Evolutionary conservation across 148 eudicot species (phyloP), one percentile per base, ranked within the genome.

Genomic region (Beta vulgaris): DNA sequence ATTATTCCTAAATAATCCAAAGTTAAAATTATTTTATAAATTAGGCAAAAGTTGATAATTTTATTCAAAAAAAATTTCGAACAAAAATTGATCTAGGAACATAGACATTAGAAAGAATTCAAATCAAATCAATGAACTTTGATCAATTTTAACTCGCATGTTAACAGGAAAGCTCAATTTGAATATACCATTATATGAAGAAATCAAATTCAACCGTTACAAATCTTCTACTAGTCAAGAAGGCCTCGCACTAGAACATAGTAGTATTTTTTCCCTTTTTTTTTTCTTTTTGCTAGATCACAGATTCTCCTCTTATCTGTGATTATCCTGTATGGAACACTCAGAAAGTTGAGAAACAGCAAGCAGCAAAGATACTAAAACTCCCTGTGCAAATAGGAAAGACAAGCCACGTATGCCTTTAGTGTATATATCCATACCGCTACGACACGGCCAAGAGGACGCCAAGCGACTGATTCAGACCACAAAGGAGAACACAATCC

Each of bases 391-490:
- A 63, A 31, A 26, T 29, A 61, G 21, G 37, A 25, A 8, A 26
- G 61, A 54, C 62, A 49, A 44, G 54, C 35, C 11, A 62, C 77
- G n/a, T n/a, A 58, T 3, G 25, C 15, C 53, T 26, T 58, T 25
- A 23, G 26, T 67, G 34, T 67, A 40, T 67, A 67, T 26, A 75
- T 39, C 46, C 29, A 76, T 43, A 67, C 37, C 25, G 19, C 78
- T 49, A 21, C 18, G 74, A 74, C 7, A 21, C 18, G 74, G 79
- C 7, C 67, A 34, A 58, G 60, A 43, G 31, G 21, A 18, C 18
- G 43, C 73, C 71, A 51, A 23, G 16, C 31, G 10, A 8, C 49
- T 13, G 34, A 64, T 49, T 36, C 34, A 34, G 13, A 37, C 21
- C 36, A 44, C 54, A 68, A 68, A 59, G 31, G 35, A 35, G 37